Evolutionary conservation across 345 rosid genomes (phyloP).

Genomic region (Kandelia obovata): DNA sequence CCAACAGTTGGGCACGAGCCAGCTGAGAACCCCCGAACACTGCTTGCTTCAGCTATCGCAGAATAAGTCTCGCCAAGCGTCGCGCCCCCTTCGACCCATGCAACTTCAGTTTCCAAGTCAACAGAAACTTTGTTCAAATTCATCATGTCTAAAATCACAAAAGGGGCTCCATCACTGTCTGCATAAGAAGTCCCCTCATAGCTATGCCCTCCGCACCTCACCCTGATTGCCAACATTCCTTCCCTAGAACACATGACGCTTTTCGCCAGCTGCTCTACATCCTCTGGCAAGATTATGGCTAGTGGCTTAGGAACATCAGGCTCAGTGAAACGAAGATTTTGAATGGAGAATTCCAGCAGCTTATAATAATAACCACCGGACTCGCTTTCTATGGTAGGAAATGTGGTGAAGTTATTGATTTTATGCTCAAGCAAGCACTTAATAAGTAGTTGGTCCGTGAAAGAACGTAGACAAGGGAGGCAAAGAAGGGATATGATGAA

Average conservation of each 20-base stretch:
- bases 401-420: slow-evolving; percentile 43
- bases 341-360: slow-evolving; percentile 41
- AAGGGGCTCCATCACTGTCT: not conserved
- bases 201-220: slow-evolving; percentile 31
- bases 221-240: slow-evolving; percentile 3
- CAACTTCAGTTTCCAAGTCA: slow-evolving; percentile 9
- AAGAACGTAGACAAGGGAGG: slow-evolving; percentile 1
- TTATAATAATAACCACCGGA: slow-evolving; percentile 22
- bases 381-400: slow-evolving; percentile 23
- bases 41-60: slow-evolving; percentile 21
- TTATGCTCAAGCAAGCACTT: slow-evolving; percentile 35
- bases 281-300: slow-evolving; percentile 23
- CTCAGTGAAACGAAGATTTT: slow-evolving; percentile 25
- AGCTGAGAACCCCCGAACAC: slow-evolving; percentile 23
- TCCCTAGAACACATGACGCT: slow-evolving; percentile 20
- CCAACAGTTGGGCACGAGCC: slow-evolving; percentile 34
- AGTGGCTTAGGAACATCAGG: slow-evolving; percentile 12
- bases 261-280: slow-evolving; percentile 1
- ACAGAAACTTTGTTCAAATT: slow-evolving; percentile 19
- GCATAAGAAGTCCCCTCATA: slow-evolving; percentile 24
- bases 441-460: slow-evolving; percentile 19
- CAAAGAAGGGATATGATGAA: not conserved
- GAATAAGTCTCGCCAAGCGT: slow-evolving; percentile 27
- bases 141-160: slow-evolving; percentile 29
- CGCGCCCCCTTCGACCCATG: slow-evolving; percentile 28